Base-by-base conservation (phyloP, 1,284 basidiomycete genomes). In the Trichosporon ovoides region DNA sequence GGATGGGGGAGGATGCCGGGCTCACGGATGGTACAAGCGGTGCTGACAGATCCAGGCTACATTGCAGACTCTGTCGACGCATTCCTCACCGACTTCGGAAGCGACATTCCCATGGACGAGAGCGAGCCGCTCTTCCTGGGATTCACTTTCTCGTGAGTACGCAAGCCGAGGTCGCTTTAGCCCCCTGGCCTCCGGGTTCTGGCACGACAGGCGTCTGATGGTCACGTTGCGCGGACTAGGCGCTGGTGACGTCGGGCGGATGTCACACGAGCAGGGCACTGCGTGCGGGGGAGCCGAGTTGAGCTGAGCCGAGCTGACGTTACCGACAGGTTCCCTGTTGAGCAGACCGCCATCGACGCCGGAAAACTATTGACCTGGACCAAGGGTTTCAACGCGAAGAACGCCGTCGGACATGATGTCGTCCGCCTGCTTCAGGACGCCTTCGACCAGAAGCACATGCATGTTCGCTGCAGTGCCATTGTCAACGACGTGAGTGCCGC, bases 281-380 rank as follows among this genome's bases (percentile, higher is more conserved):
- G n/a, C n/a, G n/a, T n/a, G n/a, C n/a, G n/a, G n/a, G n/a, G n/a
- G n/a, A 14, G 12, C 7, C 16, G 16, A 22, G 10, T 18, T 34
- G 14, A 20, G 28, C 28, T 31, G 28, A 31, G n/a, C n/a, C n/a
- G n/a, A n/a, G n/a, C 22, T 38, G 40, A 36, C 34, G 3, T 46
- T 13, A 9, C 37, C 49, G 35, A 14, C 57, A 79, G 89, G 49
- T 97, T 97, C 81, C 96, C 95, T 3, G 96, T 98, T 49, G 91
- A 97, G 71, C 96, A 98, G 74, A 92, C 91, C 0, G 93, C 95
- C 1, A 82, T 98, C 35, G 87, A 88, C 71, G 84, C 85, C 31
- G 95, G 96, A 2, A 90, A 86, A 61, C 86, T 98, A 58, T 80
- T 97, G 48, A 93, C 89, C 2, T 97, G 94, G 93, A 96, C 93